These are phyloP conservation scores for Wickerhamomyces subpelliculosus DNA, from an alignment of 805 yeast species.

Conservation along the genomic window DNA sequence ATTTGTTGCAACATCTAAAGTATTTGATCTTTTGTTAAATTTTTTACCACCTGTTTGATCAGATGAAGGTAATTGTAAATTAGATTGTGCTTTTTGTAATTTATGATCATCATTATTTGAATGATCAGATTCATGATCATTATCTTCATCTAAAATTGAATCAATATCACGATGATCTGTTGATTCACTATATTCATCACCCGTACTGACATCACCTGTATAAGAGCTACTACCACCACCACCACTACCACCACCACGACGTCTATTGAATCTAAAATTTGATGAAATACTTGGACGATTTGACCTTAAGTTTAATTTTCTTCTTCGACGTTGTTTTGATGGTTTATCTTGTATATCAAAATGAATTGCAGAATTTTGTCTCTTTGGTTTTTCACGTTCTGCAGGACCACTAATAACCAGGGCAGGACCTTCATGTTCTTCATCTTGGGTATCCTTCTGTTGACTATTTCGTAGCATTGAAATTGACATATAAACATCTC, in stretches of 20 bases:
- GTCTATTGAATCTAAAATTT: no score
- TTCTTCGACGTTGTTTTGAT: constrained; percentile 11
- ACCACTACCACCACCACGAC: no score
- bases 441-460: constrained; percentile 27
- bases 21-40: constrained; percentile 38
- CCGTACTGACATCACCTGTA: constrained; percentile 3
- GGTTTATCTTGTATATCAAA: constrained; percentile 18
- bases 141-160: neutral
- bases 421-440: constrained; percentile 69
- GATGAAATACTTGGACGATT: constrained; percentile 10
- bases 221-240: no score
- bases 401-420: constrained; percentile 72
- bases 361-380: constrained; percentile 20
- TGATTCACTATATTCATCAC: no score
- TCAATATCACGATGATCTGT: constrained; percentile 2
- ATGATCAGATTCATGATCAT: constrained; percentile 3
- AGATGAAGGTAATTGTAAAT: constrained; percentile 27
- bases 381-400: constrained; percentile 43
- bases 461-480: constrained; percentile 63
- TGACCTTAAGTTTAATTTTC: constrained; percentile 10
- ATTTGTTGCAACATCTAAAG: constrained; percentile 33
- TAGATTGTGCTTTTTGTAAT: constrained; percentile 24
- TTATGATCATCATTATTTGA: constrained; percentile 20
- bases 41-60: constrained; percentile 31
- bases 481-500: constrained; percentile 79